Evolutionary conservation across 2,329 filamentous ascomycete genomes (phyloP).

Genomic region (Zymoseptoria tritici): DNA sequence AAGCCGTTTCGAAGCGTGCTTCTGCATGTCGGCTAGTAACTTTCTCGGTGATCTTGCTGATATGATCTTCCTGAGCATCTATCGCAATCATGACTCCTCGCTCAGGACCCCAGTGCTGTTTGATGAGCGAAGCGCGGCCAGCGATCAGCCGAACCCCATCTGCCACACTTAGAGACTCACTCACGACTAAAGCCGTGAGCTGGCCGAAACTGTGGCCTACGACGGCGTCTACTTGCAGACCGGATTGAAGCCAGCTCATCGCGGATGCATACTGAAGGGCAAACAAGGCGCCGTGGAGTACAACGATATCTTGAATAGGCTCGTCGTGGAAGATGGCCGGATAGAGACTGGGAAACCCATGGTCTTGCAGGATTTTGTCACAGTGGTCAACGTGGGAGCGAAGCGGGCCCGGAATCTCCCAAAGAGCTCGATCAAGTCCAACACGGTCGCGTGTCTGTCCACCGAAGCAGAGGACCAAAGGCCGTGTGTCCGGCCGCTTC

Average conservation of each 20-base stretch:
- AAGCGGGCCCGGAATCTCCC: background rate
- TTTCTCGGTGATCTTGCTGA: background rate
- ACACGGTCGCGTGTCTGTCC: constrained; percentile 6
- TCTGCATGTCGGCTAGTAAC: background rate
- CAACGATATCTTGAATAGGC: constrained; percentile 6
- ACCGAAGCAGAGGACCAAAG: constrained; percentile 10
- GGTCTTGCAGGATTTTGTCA: background rate
- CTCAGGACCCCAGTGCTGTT: constrained; percentile 5
- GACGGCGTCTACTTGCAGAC: constrained; percentile 3
- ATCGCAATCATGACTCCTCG: constrained; percentile 10
- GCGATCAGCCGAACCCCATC: constrained; percentile 7
- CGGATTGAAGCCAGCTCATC: constrained; percentile 8
- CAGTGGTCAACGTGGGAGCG: constrained; percentile 9
- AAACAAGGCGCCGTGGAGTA: constrained; percentile 7
- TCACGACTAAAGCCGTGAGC: constrained; percentile 5
- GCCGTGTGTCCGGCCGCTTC: background rate
- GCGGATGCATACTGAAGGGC: constrained; percentile 10
- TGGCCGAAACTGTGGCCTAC: constrained; percentile 13
- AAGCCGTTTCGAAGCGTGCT: constrained; percentile 6
- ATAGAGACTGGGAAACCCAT: constrained; percentile 7
- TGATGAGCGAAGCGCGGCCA: constrained; percentile 5
- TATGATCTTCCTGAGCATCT: background rate
- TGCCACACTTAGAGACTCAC: constrained; percentile 3
- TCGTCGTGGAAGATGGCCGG: constrained; percentile 8
- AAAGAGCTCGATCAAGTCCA: constrained; percentile 5